Evolutionary conservation across 306 rosid genomes (phyloP).

Genomic region (Purshia tridentata): DNA sequence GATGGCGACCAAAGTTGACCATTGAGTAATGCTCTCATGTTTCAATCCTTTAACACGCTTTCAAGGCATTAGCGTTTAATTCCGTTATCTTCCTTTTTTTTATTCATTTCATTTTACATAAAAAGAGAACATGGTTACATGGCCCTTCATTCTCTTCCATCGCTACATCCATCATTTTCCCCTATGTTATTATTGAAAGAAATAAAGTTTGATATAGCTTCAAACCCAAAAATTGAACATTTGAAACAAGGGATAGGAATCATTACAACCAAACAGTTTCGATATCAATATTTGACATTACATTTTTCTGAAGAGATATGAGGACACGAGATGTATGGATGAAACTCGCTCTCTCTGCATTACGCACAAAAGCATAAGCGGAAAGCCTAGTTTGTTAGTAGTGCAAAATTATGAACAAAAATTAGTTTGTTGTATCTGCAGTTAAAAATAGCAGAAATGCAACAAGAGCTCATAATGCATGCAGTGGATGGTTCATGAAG

Average conservation of each 20-base stretch:
- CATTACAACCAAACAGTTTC: too few species aligned
- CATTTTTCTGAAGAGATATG: slow-evolving; percentile 1
- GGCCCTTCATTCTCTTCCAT: too few species aligned
- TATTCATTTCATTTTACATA: too few species aligned
- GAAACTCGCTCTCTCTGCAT: slow-evolving; percentile 66
- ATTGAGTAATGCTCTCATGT: neutral
- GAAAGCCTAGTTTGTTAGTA: slow-evolving; percentile 52
- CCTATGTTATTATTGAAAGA: too few species aligned
- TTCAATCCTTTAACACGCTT: too few species aligned
- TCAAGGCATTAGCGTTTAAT: too few species aligned
- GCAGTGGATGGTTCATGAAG: slow-evolving; percentile 33
- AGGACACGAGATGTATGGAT: slow-evolving; percentile 12
- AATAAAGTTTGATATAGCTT: neutral
- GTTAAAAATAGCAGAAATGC: slow-evolving; percentile 40
- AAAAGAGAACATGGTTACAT: too few species aligned
- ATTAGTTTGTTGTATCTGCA: slow-evolving; percentile 38
- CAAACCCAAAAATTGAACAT: neutral
- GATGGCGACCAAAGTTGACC: neutral
- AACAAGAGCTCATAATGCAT: slow-evolving; percentile 13
- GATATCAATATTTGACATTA: neutral
- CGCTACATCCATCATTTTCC: too few species aligned
- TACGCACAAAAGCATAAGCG: slow-evolving; percentile 59
- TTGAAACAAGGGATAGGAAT: too few species aligned
- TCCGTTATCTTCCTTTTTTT: too few species aligned
- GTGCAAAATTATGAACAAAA: slow-evolving; percentile 45